Evolutionary conservation across 2,329 filamentous ascomycete species (phyloP), one percentile per base, ranked within the genome.

Genomic region (Pseudopyrenochaeta lycopersici): DNA sequence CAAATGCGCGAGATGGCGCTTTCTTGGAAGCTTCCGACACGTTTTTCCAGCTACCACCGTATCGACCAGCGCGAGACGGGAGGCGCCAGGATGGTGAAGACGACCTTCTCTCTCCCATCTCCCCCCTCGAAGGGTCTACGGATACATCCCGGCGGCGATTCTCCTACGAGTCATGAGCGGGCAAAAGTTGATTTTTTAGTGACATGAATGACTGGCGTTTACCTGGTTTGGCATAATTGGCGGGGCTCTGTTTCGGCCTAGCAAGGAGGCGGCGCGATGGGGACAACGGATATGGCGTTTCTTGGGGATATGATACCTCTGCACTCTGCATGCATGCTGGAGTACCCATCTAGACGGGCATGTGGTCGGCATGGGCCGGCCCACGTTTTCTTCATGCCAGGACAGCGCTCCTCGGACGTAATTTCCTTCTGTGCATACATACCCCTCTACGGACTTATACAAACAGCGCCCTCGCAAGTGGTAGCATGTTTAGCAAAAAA

Each of bases 81-180:
- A 60, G 66, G 27, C 60, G 46, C 14, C 23, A 27, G 4, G 23
- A 27, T 27, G 57, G 61, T 3, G 73, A 73, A n/a, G 67, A 74
- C 40, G 58, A 60, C 18, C 61, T 70, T 11, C 59, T 70, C 7
- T 74, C 67, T 21, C 72, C 73, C 36, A 67, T 76, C 11, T 76
- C 73, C 23, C 72, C 74, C 20, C 48, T 76, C 42, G 71, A 72
- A 27, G 64, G 61, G 11, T 69, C 64, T 21, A 56, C 66, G 15
- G 66, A 68, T 30, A 60, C 52, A 36, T 68, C 66, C 27, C 60
- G 73, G 46, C 70, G 72, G 61, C 68, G 74, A 7, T 76, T 76
- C 52, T 76, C 74, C 46, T 76, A 76, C 64, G 73, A 76, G 62
- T 68, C 61, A 72, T 74, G 65, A 74, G 45, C 41, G 36, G 39